Evolutionary conservation across 2,329 filamentous ascomycete genomes (phyloP).

Genomic region (Aureobasidium sp.): DNA sequence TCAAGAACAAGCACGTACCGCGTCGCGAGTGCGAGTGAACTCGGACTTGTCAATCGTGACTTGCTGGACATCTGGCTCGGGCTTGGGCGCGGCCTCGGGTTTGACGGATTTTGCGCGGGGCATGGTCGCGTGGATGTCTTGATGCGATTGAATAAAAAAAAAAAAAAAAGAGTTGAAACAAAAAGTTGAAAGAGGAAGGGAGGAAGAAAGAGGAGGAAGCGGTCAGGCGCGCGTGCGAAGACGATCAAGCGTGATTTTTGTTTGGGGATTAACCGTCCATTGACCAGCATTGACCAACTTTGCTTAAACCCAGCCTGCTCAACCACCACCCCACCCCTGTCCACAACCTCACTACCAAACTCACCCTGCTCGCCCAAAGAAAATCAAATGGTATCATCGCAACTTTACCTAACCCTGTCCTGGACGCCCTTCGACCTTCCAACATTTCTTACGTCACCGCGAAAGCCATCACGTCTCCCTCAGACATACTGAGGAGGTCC

Average conservation of each 20-base stretch:
- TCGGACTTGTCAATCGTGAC: constrained; percentile 43
- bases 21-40: constrained; percentile 72
- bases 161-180: background rate
- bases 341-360: background rate
- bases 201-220: background rate
- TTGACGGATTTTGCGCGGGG: constrained; percentile 12
- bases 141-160: background rate
- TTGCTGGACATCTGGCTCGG: constrained; percentile 3
- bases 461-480: background rate
- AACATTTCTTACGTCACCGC: background rate
- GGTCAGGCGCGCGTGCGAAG: background rate
- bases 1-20: constrained; percentile 52
- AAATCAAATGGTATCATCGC: constrained; percentile 10
- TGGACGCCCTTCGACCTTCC: background rate
- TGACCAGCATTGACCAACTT: constrained; percentile 10
- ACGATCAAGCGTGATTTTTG: constrained; percentile 3
- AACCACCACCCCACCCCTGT: background rate
- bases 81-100: background rate
- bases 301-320: constrained; percentile 6
- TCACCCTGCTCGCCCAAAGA: background rate
- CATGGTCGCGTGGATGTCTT: background rate
- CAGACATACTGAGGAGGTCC: constrained; percentile 17
- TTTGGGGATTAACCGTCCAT: background rate
- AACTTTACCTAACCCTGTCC: background rate
- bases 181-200: background rate